Conservation (phyloP, 1,284 basidiomycete species). For the Meira nashicola region DNA sequence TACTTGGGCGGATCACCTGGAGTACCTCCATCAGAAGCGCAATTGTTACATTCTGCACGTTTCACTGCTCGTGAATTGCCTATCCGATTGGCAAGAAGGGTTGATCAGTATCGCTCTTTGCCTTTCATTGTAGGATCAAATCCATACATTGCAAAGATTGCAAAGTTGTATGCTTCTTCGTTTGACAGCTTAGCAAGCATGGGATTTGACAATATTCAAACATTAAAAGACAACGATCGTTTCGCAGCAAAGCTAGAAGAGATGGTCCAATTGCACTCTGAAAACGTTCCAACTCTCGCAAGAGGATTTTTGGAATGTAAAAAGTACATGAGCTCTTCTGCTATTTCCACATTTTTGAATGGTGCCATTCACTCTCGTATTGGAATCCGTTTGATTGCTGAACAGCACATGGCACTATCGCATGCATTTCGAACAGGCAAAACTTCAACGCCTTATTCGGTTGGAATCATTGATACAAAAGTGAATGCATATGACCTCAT, state of each 20-base stretch:
- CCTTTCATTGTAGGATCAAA: slow-evolving; percentile 76
- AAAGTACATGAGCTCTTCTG: slow-evolving; percentile 71
- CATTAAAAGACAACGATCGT: slow-evolving; percentile 65
- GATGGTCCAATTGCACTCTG: slow-evolving; percentile 71
- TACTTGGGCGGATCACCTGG: slow-evolving; percentile 38
- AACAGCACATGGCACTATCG: slow-evolving; percentile 76
- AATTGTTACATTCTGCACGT: slow-evolving; percentile 40
- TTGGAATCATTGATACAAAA: slow-evolving; percentile 46
- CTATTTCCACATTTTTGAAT: slow-evolving; percentile 74
- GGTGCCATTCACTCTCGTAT: slow-evolving; percentile 79
- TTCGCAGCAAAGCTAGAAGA: slow-evolving; percentile 67
- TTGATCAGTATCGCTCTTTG: slow-evolving; percentile 46
- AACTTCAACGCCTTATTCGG: slow-evolving; percentile 19
- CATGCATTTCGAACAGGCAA: slow-evolving; percentile 9
- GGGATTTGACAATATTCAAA: slow-evolving; percentile 60
- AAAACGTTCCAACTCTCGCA: slow-evolving; percentile 82
- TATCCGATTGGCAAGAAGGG: slow-evolving; percentile 48
- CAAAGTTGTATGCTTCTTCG: slow-evolving; percentile 69
- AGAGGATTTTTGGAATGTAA: slow-evolving; percentile 84
- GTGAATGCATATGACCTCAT: slow-evolving; percentile 52
- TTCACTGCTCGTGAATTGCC: slow-evolving; percentile 47
- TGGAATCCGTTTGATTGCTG: slow-evolving; percentile 80
- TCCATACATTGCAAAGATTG: slow-evolving; percentile 72
- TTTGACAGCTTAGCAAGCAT: slow-evolving; percentile 70
- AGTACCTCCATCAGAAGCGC: slow-evolving; percentile 31